Percentiles rank a stretch among this genome's conserved stretches.
phyloP scores from a whole-genome alignment of 1,284 basidiomycete species.

The Pyrrhoderma noxium region DNA sequence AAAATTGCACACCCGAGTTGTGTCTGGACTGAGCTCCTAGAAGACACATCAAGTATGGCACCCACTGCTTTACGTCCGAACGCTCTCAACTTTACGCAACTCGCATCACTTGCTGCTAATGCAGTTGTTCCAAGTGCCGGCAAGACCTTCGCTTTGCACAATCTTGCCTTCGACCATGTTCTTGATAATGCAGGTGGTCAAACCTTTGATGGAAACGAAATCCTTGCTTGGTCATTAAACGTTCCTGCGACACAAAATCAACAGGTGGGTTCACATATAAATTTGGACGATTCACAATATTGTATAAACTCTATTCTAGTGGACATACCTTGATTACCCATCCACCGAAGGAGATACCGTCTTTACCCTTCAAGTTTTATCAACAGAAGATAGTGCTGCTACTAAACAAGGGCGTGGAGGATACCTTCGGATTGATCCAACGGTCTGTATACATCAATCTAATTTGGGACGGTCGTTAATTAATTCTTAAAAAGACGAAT shows the following conservation, averaged over 20 bases:
- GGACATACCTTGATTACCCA: conserved; percentile 9
- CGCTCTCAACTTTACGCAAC: conserved; percentile 1
- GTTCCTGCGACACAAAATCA: conserved; percentile 3
- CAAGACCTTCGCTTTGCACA: conserved; percentile 8
- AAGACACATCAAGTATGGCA: no score
- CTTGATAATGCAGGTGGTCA: conserved; percentile 6
- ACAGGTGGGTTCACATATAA: background rate
- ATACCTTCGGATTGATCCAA: conserved; percentile 6
- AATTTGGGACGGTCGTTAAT: background rate
- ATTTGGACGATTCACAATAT: background rate
- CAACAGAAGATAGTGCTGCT: background rate
- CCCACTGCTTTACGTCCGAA: no score
- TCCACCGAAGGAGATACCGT: background rate
- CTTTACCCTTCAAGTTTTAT: conserved; percentile 4
- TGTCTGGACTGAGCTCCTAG: no score
- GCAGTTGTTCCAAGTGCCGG: conserved; percentile 8
- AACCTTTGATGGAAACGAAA: conserved; percentile 7
- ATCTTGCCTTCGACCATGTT: conserved; percentile 4
- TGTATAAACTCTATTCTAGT: background rate
- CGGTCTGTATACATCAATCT: background rate
- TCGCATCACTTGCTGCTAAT: conserved; percentile 2
- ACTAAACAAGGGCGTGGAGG: conserved; percentile 8
- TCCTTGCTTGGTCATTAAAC: conserved; percentile 8
- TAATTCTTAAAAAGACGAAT: conserved; percentile 5
- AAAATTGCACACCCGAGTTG: no score